Evolutionary conservation across 257 asterid genomes (phyloP).

Genomic region (Handroanthus guayacan): DNA sequence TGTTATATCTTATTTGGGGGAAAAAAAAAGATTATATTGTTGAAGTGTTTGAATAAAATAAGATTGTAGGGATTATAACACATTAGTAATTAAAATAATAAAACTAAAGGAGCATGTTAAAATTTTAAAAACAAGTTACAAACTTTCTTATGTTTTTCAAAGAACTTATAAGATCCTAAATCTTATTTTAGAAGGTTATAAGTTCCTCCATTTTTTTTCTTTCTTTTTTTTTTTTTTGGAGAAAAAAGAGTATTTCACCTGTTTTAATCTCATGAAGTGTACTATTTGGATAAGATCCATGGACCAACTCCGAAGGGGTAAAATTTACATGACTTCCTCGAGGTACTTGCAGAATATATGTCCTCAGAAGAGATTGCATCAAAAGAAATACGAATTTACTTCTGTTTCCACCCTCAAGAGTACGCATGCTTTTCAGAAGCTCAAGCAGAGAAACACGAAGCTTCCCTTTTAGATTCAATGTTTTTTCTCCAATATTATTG

Average conservation of each 20-base stretch:
- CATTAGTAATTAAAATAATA: too few relatives aligned
- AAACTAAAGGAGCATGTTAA: too few relatives aligned
- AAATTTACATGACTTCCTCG: conserved; percentile 30
- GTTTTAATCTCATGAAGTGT: conserved; percentile 49
- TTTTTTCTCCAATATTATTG: conserved; percentile 33
- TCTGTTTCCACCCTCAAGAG: conserved; percentile 45
- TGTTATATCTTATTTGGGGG: too few relatives aligned
- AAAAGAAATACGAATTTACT: conserved; percentile 38
- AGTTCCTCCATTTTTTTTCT: too few relatives aligned
- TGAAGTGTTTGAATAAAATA: too few relatives aligned
- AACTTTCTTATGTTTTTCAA: too few relatives aligned
- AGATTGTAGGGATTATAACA: too few relatives aligned
- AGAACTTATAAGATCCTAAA: too few relatives aligned
- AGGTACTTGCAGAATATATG: conserved; percentile 57
- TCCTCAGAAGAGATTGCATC: conserved; percentile 48
- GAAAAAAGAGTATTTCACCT: conserved; percentile 35
- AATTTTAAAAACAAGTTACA: too few relatives aligned
- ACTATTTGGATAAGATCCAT: conserved; percentile 45
- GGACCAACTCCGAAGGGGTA: conserved; percentile 32
- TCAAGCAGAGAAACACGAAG: conserved; percentile 52
- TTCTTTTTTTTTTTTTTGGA: neutral
- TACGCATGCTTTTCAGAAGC: conserved; percentile 44
- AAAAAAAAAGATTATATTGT: too few relatives aligned
- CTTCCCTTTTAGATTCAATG: conserved; percentile 45
- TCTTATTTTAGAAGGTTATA: too few relatives aligned